Percentiles rank a stretch among this genome's conserved stretches.
phyloP scores from a whole-genome alignment of 2,329 filamentous ascomycete species.

The Exophiala dermatitidis region DNA sequence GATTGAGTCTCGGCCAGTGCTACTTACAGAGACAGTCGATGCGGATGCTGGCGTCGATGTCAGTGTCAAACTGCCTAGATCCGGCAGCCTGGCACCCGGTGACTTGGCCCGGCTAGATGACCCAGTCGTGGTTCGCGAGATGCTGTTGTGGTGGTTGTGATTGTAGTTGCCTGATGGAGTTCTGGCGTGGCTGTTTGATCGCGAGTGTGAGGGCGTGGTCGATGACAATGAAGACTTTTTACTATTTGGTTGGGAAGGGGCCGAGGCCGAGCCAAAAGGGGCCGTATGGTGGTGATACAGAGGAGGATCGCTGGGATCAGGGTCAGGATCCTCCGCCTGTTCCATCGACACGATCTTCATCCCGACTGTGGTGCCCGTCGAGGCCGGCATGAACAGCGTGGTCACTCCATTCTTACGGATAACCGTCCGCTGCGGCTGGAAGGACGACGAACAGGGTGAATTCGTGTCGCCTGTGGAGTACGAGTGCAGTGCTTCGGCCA shows the following conservation, averaged over 20 bases:
- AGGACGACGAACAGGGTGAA: conserved; percentile 51
- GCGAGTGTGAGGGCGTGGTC: background rate
- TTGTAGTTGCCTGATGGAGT: conserved; percentile 16
- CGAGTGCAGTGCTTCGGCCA: conserved; percentile 55
- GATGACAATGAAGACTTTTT: conserved; percentile 10
- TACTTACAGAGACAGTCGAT: conserved; percentile 24
- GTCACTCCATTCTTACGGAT: conserved; percentile 56
- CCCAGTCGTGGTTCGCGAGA: too few species aligned
- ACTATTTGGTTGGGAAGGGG: background rate
- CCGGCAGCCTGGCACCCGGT: conserved; percentile 6
- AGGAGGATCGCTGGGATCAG: too few species aligned
- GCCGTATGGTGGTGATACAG: too few species aligned
- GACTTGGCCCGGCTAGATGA: conserved; percentile 23
- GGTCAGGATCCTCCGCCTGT: conserved; percentile 23
- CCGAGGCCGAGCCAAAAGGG: too few species aligned
- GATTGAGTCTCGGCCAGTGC: conserved; percentile 23
- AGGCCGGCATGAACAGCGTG: conserved; percentile 62
- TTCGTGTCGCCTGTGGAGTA: conserved; percentile 58
- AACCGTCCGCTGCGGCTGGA: conserved; percentile 55
- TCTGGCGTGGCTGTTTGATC: background rate
- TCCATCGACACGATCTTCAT: conserved; percentile 58
- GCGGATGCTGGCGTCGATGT: conserved; percentile 32
- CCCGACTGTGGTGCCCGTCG: conserved; percentile 52
- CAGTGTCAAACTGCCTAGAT: conserved; percentile 28
- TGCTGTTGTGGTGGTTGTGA: too few species aligned